Base-by-base conservation (phyloP, 345 rosid genomes). In the Populus pruinosa region DNA sequence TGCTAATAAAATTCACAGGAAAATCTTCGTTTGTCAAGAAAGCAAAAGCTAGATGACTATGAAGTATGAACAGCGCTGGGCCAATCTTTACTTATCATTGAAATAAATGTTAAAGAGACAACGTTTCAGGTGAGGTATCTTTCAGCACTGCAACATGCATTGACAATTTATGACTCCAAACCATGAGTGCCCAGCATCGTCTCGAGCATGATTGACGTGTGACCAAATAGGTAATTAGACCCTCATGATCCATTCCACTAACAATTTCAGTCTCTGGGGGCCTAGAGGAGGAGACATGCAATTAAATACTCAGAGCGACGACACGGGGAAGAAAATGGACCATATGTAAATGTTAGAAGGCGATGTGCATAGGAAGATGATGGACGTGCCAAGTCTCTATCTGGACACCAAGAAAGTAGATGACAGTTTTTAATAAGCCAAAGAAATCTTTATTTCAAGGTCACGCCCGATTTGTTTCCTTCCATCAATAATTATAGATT, bases 311-410 rank as follows among this genome's bases (percentile, higher is more conserved):
- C 12, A 43, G 47, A 2, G 12, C 47, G 47, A 43, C 14, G 47
- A 41, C 39, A 38, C 36, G 39, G 68, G 75, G 25, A 61, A n/a
- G 55, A 33, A 25, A 25, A 53, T 71, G 69, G 75, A 71, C 68
- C 73, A 59, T 67, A 4, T 33, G 36, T 33, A 73, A 62, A 77
- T 61, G 13, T 70, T 55, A 56, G 49, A 73, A 79, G 77, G 83
- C 56, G 36, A 44, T 69, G 68, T 79, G 81, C 39, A 75, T 44
- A 23, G 77, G 77, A 73, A 64, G 50, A 65, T 62, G 78, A 65
- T 61, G 38, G 75, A n/a, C 33, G 67, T 39, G 86, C 79, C 69
- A 59, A 65, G 88, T 81, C 88, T 73, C 81, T 65, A 79, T 83
- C 86, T 78, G 36, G 83, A 69, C 83, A 79, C 78, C 75, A 44